Percentiles rank a stretch among this genome's conserved stretches.
Conservation (phyloP, 73 alveolate species). For the Paramecium primaurelia region DNA sequence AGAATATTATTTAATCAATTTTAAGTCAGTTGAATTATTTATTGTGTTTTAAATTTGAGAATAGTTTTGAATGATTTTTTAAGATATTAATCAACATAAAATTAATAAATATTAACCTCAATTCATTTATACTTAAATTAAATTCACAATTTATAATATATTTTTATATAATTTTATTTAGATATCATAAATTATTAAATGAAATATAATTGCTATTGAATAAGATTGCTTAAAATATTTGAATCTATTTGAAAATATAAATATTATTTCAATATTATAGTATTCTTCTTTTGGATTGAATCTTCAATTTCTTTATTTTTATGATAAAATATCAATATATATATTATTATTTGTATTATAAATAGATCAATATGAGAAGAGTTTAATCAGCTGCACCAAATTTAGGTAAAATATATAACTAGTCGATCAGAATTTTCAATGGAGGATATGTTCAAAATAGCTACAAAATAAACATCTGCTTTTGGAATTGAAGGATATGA, state of each 20-base stretch:
- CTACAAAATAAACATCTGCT: slow-evolving; percentile 48
- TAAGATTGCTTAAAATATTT: not conserved
- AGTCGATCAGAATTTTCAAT: not conserved
- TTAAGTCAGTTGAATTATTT: not conserved
- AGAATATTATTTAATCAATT: too few species aligned
- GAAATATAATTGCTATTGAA: not conserved
- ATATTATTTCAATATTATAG: not conserved
- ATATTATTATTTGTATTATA: not conserved
- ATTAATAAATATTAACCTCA: not conserved
- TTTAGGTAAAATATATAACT: not conserved
- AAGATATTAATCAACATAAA: not conserved
- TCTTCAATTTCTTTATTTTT: not conserved
- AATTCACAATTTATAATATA: too few species aligned
- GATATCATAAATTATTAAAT: not conserved
- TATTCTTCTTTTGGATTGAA: not conserved
- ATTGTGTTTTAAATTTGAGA: not conserved
- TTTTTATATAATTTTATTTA: not conserved
- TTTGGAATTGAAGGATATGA: slow-evolving; percentile 64
- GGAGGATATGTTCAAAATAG: slow-evolving; percentile 54
- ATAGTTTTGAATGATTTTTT: not conserved
- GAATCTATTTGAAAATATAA: too few species aligned
- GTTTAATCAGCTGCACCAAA: slow-evolving; percentile 21
- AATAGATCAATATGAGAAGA: not conserved
- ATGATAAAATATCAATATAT: not conserved
- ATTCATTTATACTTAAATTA: not conserved